Percentiles rank a stretch among this genome's conserved stretches.
Conservation (phyloP, 139 green algal genomes). For the Astrephomene gubernaculifera region DNA sequence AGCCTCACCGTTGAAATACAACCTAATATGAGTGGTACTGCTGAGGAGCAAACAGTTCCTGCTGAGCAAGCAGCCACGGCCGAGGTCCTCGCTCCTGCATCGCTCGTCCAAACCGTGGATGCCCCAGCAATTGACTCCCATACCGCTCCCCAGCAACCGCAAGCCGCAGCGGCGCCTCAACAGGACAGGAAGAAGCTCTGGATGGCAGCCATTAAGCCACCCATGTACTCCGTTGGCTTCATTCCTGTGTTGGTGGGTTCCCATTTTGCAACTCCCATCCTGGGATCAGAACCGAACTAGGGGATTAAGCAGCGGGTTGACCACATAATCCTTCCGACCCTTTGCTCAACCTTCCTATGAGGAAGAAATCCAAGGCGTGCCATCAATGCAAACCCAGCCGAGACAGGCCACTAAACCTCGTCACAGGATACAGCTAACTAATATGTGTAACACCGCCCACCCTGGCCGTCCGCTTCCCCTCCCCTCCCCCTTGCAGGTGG, state of each 20-base stretch:
- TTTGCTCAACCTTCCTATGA: not conserved
- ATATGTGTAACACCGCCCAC: not conserved
- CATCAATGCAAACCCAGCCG: no score
- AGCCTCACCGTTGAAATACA: no score
- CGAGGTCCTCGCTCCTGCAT: no score
- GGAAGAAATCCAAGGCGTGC: no score
- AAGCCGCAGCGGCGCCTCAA: not conserved
- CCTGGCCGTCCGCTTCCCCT: not conserved
- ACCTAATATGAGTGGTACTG: no score
- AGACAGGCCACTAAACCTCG: not conserved
- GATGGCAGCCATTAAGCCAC: slow-evolving; percentile 88
- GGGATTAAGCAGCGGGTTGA: not conserved
- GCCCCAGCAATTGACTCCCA: no score
- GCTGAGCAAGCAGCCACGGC: no score
- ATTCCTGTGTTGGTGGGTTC: slow-evolving; percentile 85
- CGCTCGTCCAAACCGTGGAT: no score
- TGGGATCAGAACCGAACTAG: not conserved
- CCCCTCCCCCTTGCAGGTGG: slow-evolving; percentile 65
- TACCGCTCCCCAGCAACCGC: no score
- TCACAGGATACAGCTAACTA: not conserved
- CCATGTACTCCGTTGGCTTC: slow-evolving; percentile 95
- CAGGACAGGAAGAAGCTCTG: slow-evolving; percentile 70
- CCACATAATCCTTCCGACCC: not conserved
- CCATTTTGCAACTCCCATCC: not conserved
- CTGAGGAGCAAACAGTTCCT: no score